These are phyloP conservation scores for Kodamaea fungicola DNA, from an alignment of 1,139 yeast species.

Conservation along the genomic window DNA sequence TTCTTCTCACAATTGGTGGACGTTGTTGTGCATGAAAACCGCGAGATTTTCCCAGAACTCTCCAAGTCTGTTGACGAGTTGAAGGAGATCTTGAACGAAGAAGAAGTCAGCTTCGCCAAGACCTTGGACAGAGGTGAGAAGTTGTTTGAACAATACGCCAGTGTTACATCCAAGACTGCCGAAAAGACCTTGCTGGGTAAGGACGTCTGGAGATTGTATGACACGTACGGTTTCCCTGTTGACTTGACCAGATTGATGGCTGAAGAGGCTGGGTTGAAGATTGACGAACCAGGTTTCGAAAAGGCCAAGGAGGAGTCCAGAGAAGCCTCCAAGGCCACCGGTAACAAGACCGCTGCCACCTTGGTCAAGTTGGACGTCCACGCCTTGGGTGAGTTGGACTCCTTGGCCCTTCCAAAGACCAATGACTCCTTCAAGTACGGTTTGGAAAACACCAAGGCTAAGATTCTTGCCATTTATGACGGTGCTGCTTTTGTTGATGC, in stretches of 20 bases:
- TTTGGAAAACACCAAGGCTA: slow-evolving; percentile 56
- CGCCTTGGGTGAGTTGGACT: slow-evolving; percentile 64
- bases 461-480: slow-evolving; percentile 67
- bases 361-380: slow-evolving; percentile 86
- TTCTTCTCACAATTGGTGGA: slow-evolving; percentile 92
- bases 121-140: slow-evolving; percentile 98
- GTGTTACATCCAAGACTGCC: slow-evolving; percentile 71
- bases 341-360: slow-evolving; percentile 54
- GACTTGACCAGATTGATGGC: slow-evolving; percentile 98
- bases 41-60: slow-evolving; percentile 89
- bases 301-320: slow-evolving; percentile 82
- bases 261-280: slow-evolving; percentile 92
- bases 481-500: slow-evolving; percentile 57
- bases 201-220: slow-evolving; percentile 98
- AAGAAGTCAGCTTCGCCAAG: slow-evolving; percentile 89
- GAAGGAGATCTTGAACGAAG: slow-evolving; percentile 90
- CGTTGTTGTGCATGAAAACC: slow-evolving; percentile 84
- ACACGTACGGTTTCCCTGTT: slow-evolving; percentile 99
- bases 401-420: slow-evolving; percentile 68
- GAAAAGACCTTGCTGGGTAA: slow-evolving; percentile 80
- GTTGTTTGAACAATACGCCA: slow-evolving; percentile 89
- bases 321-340: slow-evolving; percentile 93
- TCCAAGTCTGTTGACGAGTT: slow-evolving; percentile 67
- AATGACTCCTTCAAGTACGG: slow-evolving; percentile 78
- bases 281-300: slow-evolving; percentile 90